Percentiles rank a stretch among this genome's conserved stretches.
These are phyloP conservation scores for Pestalotiopsis sp. DNA, from an alignment of 2,329 filamentous ascomycete genomes.

Conservation along the genomic window DNA sequence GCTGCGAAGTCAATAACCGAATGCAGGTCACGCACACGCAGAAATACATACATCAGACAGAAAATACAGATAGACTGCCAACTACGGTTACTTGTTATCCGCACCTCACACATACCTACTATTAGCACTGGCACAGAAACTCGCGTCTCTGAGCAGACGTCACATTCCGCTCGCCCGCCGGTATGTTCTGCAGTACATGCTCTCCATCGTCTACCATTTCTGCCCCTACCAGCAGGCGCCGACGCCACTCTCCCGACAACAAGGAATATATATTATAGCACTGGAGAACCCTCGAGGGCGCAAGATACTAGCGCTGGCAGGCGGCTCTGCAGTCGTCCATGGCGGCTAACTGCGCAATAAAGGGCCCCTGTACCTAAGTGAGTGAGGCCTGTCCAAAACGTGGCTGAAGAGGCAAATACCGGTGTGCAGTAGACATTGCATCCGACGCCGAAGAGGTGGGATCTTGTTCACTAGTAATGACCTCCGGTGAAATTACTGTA, in stretches of 20 bases:
- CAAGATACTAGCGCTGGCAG: background rate
- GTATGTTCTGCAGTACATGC: background rate
- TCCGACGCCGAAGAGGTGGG: background rate
- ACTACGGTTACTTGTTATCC: too few relatives aligned
- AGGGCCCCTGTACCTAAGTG: background rate
- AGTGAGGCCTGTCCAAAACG: background rate
- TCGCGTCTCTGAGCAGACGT: background rate
- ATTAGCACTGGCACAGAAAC: background rate
- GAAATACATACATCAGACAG: too few relatives aligned
- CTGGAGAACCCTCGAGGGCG: background rate
- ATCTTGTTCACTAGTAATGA: background rate
- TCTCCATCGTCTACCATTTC: background rate
- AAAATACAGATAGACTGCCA: too few relatives aligned
- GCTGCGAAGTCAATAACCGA: background rate
- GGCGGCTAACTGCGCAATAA: background rate
- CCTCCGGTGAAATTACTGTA: background rate
- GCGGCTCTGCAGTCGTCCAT: background rate
- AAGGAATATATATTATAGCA: too few relatives aligned
- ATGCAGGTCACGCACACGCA: background rate
- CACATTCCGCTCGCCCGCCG: background rate
- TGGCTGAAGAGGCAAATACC: background rate
- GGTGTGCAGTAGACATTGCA: background rate
- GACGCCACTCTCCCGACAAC: background rate
- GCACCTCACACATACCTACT: background rate
- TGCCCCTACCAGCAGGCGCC: background rate